Evolutionary conservation across 257 asterid species (phyloP), one percentile per base, ranked within the genome.

Genomic region (Ligustrum vulgare): DNA sequence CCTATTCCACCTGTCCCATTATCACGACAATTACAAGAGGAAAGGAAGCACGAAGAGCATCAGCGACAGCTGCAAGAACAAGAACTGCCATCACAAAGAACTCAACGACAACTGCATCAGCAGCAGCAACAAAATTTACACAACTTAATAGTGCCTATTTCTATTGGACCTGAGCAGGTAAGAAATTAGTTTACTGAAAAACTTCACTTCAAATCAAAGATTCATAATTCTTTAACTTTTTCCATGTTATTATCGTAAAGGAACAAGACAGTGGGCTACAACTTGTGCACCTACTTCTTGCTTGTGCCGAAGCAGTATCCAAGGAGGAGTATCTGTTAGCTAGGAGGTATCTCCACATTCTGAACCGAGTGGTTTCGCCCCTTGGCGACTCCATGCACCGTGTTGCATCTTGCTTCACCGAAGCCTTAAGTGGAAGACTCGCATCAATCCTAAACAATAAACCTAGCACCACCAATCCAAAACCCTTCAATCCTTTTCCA

Each of bases 321-420:
- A 92, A 89, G 72, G 96, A 92, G 72, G 96, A 92, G 80, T 92
- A 89, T 84, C 89, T 91, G 91, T 76, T 90, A 41, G 97, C 97
- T 10, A 85, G 91, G 76, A 85, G 88, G 49, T 92, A 92, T 41
- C 89, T 92, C 71, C 87, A 87, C 82, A 94, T 90, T 78, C 95
- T 92, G 28, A 92, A 87, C 65, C 81, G 93, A 28, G 91, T 90
- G 32, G 95, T 89, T 60, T 83, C 91, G 13, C 88, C 92, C 39
- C 81, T 86, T 0, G 97, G 97, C 23, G 97, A 92, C 72, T 91
- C 97, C 67, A 92, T 92, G 98, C 98, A 92, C 75, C 87, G 98
- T 0, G 98, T 92, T 0, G 93, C 97, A 6, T 84, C 97, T 22
- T 90, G 90, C 77, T 92, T 92, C 75, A 87, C 94, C 2, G 94